Evolutionary conservation across 768 basidiomycete genomes (phyloP), one percentile per base, ranked within the genome.

Genomic region (Artomyces pyxidatus): DNA sequence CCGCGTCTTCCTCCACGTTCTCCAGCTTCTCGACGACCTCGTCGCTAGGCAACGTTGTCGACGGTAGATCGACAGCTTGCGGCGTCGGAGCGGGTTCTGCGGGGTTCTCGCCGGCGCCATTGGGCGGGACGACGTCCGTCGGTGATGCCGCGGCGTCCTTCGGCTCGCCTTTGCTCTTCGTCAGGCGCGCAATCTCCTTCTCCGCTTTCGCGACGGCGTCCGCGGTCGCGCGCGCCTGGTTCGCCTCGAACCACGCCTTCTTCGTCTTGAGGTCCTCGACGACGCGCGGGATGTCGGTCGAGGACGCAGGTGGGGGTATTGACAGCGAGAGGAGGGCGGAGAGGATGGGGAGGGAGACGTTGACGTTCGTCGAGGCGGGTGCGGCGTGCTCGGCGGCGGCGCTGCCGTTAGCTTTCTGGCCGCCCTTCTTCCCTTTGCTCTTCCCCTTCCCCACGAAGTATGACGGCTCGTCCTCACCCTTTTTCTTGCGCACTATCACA

Each of bases 231-330:
- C 80, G 80, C 23, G 77, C 78, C 66, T 94, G 92, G 69, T 98
- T 98, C 27, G 88, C 94, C 64, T 86, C 82, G 60, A 81, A 96
- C 92, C 93, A 98, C 21, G 83, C 75, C 71, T 93, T 93, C 77
- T 98, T 99, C 44, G 80, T 88, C 66, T 86, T 86, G 50, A 99
- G 75, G 63, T 96, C 89, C 61, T 89, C 87, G 49, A 98, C 73
- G 41, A 91, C 80, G 46, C 90, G 86, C 47, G 83, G 76, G 28
- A 93, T 76, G 55, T 99, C 94, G 5, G 74, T 70, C 37, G 75
- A 65, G 10, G 84, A 83, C 16, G 80, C 73, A 0, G 96, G 96
- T 22, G 93, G 88, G 22, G 92, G 84, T 59, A 99, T 98, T 28
- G 91, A 90, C 37, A 98, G 74, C 14, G 78, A 71, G 49, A 95